Percentiles rank a stretch among this genome's conserved stretches.
Conservation (phyloP, 2,329 filamentous ascomycete species). For the Shiraia bambusicola region DNA sequence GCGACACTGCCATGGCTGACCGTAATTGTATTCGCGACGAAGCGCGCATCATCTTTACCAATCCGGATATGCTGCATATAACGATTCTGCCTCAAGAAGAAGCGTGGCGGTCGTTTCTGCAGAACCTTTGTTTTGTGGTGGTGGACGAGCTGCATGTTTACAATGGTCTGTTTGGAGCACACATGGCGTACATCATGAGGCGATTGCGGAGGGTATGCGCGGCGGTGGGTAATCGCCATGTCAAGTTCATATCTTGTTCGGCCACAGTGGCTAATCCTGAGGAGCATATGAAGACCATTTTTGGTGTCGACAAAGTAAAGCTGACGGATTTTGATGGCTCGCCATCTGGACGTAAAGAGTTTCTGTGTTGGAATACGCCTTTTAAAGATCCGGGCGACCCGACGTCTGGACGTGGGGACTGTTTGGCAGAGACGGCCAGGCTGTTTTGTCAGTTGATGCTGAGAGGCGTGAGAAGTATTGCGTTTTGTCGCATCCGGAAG, state of each 20-base stretch:
- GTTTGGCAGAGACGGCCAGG: conserved; percentile 80
- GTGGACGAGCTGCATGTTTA: conserved; percentile 88
- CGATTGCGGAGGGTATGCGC: conserved; percentile 84
- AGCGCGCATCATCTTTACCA: conserved; percentile 92
- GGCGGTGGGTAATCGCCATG: conserved; percentile 78
- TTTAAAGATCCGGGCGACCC: conserved; percentile 88
- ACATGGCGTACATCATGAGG: conserved; percentile 93
- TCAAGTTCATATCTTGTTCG: conserved; percentile 94
- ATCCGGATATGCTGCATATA: conserved; percentile 96
- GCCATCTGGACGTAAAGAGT: conserved; percentile 89
- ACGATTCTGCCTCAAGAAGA: conserved; percentile 92
- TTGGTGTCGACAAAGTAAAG: conserved; percentile 78
- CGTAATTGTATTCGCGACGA: conserved; percentile 82
- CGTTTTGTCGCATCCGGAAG: conserved; percentile 85
- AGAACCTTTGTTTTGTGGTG: conserved; percentile 87
- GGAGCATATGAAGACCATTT: conserved; percentile 91
- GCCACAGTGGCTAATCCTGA: conserved; percentile 92
- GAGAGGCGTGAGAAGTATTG: conserved; percentile 85
- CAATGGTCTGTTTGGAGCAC: conserved; percentile 90
- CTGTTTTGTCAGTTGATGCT: conserved; percentile 89
- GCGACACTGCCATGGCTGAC: conserved; percentile 82
- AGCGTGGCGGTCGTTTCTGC: conserved; percentile 82
- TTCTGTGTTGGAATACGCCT: conserved; percentile 96
- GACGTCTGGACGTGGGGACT: conserved; percentile 79
- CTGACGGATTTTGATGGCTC: conserved; percentile 91